These are phyloP conservation scores for Xeromyces bisporus DNA, from an alignment of 495 filamentous ascomycete species.

Conservation along the genomic window DNA sequence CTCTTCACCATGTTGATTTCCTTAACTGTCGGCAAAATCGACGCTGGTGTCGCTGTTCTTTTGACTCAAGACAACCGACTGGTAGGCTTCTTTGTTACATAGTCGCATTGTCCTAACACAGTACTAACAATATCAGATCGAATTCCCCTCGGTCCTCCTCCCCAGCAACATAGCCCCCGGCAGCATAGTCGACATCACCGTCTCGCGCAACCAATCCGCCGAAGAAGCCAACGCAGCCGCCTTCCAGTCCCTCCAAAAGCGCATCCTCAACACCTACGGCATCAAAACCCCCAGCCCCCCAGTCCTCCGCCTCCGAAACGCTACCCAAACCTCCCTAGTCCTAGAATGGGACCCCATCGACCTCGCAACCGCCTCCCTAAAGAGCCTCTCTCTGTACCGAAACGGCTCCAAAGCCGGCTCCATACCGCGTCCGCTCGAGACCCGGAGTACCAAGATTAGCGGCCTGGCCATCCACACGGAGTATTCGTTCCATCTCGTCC, in stretches of 20 bases:
- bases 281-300: slow-evolving; percentile 61
- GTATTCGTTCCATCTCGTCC: slow-evolving; percentile 84
- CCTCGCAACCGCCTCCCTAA: slow-evolving; percentile 77
- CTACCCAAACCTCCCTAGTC: slow-evolving; percentile 90
- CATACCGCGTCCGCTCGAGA: slow-evolving; percentile 71
- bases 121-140: slow-evolving; percentile 46
- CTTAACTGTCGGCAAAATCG: slow-evolving; percentile 96
- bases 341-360: slow-evolving; percentile 96
- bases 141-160: slow-evolving; percentile 95
- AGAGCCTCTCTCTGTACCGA: slow-evolving; percentile 76
- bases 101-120: slow-evolving; percentile 6
- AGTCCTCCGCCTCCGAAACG: slow-evolving; percentile 77
- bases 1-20: slow-evolving; percentile 69
- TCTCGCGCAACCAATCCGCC: slow-evolving; percentile 67
- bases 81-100: slow-evolving; percentile 35
- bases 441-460: slow-evolving; percentile 87
- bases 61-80: slow-evolving; percentile 93
- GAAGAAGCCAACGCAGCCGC: slow-evolving; percentile 53
- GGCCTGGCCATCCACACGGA: slow-evolving; percentile 92
- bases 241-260: slow-evolving; percentile 72
- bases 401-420: slow-evolving; percentile 92
- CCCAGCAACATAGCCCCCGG: slow-evolving; percentile 87
- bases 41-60: slow-evolving; percentile 92
- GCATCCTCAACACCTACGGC: slow-evolving; percentile 76
- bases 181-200: slow-evolving; percentile 94